phyloP scores from a whole-genome alignment of 148 eudicot genomes.

The Bassia scoparia region DNA sequence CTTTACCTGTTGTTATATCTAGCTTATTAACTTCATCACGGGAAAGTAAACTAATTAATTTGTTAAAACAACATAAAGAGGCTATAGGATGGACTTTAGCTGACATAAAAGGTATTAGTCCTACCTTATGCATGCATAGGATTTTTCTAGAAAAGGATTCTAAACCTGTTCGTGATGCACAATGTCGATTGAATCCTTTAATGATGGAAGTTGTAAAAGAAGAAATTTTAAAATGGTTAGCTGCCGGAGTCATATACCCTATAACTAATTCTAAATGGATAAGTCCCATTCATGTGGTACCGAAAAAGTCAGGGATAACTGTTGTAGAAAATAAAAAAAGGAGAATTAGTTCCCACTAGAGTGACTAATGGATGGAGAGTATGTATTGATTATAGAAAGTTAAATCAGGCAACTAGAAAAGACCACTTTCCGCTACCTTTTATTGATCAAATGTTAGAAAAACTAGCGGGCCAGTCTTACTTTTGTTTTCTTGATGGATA shows the following conservation, averaged over 20 bases:
- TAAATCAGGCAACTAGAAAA: neutral
- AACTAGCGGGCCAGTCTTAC: neutral
- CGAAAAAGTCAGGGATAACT: neutral
- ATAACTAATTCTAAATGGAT: neutral
- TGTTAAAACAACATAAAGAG: neutral
- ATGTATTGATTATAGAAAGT: neutral
- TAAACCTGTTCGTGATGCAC: neutral
- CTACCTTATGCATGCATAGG: neutral
- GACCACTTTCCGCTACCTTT: neutral
- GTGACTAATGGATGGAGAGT: neutral
- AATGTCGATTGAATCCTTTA: neutral
- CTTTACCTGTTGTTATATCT: neutral
- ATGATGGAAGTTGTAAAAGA: neutral
- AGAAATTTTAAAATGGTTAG: neutral
- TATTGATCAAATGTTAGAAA: slow-evolving; percentile 14
- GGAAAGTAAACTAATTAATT: neutral
- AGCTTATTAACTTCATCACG: neutral
- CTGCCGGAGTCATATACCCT: neutral
- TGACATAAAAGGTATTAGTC: no score
- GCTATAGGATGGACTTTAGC: neutral
- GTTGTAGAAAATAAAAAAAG: neutral
- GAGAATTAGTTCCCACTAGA: neutral
- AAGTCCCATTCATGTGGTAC: neutral
- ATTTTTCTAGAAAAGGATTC: neutral
- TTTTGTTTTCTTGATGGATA: neutral